Conservation (phyloP, 2,329 filamentous ascomycete genomes). For the Waltergamsia citrina region DNA sequence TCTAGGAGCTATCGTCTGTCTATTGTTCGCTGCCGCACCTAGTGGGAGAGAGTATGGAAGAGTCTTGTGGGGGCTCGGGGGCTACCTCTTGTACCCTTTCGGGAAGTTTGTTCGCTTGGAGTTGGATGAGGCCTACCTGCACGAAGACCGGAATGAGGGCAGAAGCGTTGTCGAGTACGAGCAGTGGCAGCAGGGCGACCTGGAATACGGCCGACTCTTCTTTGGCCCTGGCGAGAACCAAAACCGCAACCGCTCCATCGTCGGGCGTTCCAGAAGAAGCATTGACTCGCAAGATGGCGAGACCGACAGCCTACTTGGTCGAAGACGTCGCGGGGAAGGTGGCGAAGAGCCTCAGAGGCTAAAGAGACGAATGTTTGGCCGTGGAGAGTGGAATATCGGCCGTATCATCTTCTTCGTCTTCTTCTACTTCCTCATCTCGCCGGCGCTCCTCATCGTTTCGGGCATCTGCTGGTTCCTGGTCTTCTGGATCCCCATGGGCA, state of each 20-base stretch:
- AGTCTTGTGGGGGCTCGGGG: slow-evolving; percentile 73
- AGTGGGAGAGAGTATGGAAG: slow-evolving; percentile 80
- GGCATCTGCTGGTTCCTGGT: slow-evolving; percentile 91
- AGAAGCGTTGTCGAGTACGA: slow-evolving; percentile 98
- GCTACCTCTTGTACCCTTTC: slow-evolving; percentile 92
- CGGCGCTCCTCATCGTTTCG: slow-evolving; percentile 76
- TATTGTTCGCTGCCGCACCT: slow-evolving; percentile 66
- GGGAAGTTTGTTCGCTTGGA: slow-evolving; percentile 91
- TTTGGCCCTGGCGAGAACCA: slow-evolving; percentile 69
- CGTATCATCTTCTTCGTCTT: slow-evolving; percentile 92
- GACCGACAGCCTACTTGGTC: slow-evolving; percentile 78
- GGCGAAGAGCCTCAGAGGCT: slow-evolving; percentile 31
- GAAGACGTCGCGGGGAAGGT: slow-evolving; percentile 42
- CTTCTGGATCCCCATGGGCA: slow-evolving; percentile 98
- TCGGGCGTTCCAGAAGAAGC: slow-evolving; percentile 80
- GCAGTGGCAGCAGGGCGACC: slow-evolving; percentile 95
- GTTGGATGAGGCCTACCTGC: slow-evolving; percentile 86
- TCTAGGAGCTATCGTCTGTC: slow-evolving; percentile 67
- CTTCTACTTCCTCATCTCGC: slow-evolving; percentile 89
- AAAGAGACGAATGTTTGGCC: slow-evolving; percentile 85
- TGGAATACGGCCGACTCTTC: slow-evolving; percentile 91
- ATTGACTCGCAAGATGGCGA: slow-evolving; percentile 78
- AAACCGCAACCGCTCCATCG: slow-evolving; percentile 60
- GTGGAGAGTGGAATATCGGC: slow-evolving; percentile 91
- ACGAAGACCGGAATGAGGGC: slow-evolving; percentile 92